Evolutionary conservation across 1,284 basidiomycete species (phyloP).

Genomic region (Leccinum cinnamomeum): DNA sequence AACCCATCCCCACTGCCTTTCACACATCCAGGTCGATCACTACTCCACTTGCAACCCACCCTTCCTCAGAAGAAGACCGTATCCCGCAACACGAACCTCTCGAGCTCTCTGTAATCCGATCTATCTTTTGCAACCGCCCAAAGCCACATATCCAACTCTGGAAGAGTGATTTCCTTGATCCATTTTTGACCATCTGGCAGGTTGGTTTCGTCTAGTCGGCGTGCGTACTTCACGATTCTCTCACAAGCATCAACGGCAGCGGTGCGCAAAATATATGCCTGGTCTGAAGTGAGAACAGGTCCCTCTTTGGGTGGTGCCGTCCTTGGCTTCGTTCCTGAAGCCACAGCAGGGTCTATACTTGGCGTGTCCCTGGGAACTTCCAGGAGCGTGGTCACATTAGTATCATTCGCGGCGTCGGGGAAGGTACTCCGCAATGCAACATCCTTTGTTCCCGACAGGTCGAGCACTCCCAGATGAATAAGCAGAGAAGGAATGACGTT

Average conservation of each 20-base stretch:
- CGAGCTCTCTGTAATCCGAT: slow-evolving; percentile 60
- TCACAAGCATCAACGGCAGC: slow-evolving; percentile 78
- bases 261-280: slow-evolving; percentile 78
- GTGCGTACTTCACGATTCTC: slow-evolving; percentile 57
- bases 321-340: slow-evolving; percentile 16
- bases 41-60: background rate
- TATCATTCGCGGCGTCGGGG: slow-evolving; percentile 41
- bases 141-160: slow-evolving; percentile 71
- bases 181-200: slow-evolving; percentile 41
- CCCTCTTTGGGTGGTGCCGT: slow-evolving; percentile 53
- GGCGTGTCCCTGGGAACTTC: slow-evolving; percentile 23
- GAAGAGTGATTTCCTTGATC: slow-evolving; percentile 57
- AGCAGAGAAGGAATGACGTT: slow-evolving; percentile 86
- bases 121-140: slow-evolving; percentile 78
- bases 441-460: slow-evolving; percentile 50
- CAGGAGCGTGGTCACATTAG: slow-evolving; percentile 44
- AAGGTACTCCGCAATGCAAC: slow-evolving; percentile 45
- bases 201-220: slow-evolving; percentile 38
- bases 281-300: slow-evolving; percentile 55
- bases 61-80: slow-evolving; percentile 61
- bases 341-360: slow-evolving; percentile 9
- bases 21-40: slow-evolving; percentile 2
- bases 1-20: slow-evolving; percentile 1
- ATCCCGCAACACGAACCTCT: slow-evolving; percentile 60
- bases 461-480: slow-evolving; percentile 73